A percentile compares a stretch with the other conserved stretches of the same genome.
phyloP scores from a whole-genome alignment of 2,329 filamentous ascomycete genomes.

The Arthroderma sp. region DNA sequence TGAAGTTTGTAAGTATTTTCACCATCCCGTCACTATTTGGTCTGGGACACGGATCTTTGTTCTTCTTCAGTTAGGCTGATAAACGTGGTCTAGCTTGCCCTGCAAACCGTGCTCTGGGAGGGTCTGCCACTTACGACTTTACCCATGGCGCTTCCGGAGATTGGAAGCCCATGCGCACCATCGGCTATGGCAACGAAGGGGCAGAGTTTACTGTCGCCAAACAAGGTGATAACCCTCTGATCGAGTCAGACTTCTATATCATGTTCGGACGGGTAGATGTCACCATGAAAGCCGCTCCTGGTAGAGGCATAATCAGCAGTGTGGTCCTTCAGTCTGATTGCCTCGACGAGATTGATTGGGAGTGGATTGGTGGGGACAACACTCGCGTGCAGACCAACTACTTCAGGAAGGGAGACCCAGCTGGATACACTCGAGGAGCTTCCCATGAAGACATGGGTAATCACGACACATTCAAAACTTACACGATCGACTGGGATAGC shows the following conservation, averaged over 20 bases:
- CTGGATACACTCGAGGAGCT: slow-evolving; percentile 70
- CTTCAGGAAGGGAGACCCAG: slow-evolving; percentile 83
- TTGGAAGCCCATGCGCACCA: slow-evolving; percentile 57
- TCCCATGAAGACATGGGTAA: slow-evolving; percentile 58
- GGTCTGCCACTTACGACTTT: slow-evolving; percentile 74
- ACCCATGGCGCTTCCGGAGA: slow-evolving; percentile 62
- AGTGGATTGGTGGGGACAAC: slow-evolving; percentile 74
- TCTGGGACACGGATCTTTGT: not conserved
- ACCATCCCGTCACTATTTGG: no score
- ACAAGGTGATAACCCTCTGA: slow-evolving; percentile 71
- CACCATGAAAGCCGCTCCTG: slow-evolving; percentile 72
- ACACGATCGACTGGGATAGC: slow-evolving; percentile 82
- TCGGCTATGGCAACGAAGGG: slow-evolving; percentile 64
- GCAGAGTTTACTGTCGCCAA: slow-evolving; percentile 66
- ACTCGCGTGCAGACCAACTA: slow-evolving; percentile 88
- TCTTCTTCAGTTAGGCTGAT: not conserved
- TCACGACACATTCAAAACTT: slow-evolving; percentile 67
- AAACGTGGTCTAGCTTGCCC: slow-evolving; percentile 44
- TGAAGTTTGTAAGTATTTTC: slow-evolving; percentile 20
- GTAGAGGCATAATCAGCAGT: slow-evolving; percentile 84
- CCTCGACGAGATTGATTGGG: slow-evolving; percentile 93
- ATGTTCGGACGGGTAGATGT: slow-evolving; percentile 94
- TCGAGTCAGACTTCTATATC: slow-evolving; percentile 90
- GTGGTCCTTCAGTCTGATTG: slow-evolving; percentile 81
- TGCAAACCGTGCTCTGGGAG: slow-evolving; percentile 66